Conservation (phyloP, 2,329 filamentous ascomycete species). For the Penicillium sp. region DNA sequence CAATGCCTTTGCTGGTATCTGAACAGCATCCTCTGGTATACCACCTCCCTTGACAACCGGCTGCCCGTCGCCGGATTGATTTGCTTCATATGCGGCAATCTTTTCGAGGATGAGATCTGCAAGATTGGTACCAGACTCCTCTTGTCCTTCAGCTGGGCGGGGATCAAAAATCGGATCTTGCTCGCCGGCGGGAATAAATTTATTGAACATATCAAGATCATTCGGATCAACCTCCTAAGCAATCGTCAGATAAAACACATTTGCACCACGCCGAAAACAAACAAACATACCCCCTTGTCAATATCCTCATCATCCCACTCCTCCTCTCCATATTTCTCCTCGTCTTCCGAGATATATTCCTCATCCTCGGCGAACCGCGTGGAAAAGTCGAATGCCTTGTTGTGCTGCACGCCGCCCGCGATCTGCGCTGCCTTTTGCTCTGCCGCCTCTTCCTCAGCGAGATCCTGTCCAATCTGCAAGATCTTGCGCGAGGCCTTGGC, state of each 20-base stretch:
- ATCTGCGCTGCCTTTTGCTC: constrained; percentile 38
- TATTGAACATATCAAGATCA: constrained; percentile 86
- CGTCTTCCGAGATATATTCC: constrained; percentile 44
- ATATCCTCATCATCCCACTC: constrained; percentile 74
- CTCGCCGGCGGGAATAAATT: constrained; percentile 74
- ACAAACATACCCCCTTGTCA: constrained; percentile 37
- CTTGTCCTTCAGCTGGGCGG: constrained; percentile 40
- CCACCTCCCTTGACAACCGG: constrained; percentile 51
- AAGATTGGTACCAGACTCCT: constrained; percentile 67
- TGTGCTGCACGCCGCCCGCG: constrained; percentile 40
- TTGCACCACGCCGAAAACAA: background rate
- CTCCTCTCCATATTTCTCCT: constrained; percentile 55
- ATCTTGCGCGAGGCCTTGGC: constrained; percentile 86
- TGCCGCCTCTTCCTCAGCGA: constrained; percentile 74
- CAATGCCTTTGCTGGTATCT: constrained; percentile 84
- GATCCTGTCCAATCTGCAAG: constrained; percentile 79
- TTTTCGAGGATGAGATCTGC: constrained; percentile 91
- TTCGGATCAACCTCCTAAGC: constrained; percentile 74
- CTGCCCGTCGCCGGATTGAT: constrained; percentile 45
- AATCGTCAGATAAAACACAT: constrained; percentile 12
- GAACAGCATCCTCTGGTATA: constrained; percentile 71
- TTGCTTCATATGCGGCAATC: constrained; percentile 85
- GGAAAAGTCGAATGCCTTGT: constrained; percentile 74
- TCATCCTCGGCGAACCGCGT: constrained; percentile 61
- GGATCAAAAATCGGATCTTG: constrained; percentile 70